These are phyloP conservation scores for Aphanomyces astaci DNA, from an alignment of 352 stramenopile species.

Conservation along the genomic window DNA sequence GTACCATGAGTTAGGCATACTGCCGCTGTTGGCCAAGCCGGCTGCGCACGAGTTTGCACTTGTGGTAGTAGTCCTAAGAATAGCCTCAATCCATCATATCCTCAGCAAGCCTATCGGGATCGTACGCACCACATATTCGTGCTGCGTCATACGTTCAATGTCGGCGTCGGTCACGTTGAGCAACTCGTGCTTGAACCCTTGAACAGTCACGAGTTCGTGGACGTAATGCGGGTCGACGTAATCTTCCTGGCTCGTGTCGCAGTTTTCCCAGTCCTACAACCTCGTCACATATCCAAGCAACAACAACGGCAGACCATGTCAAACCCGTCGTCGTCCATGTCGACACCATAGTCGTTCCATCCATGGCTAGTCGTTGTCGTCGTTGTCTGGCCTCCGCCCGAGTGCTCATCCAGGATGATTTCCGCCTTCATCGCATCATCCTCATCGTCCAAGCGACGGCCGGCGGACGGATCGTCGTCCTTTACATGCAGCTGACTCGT, in stretches of 20 bases:
- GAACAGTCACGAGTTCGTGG: slow-evolving; percentile 50
- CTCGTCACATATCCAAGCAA: slow-evolving; percentile 70
- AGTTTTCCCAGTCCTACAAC: slow-evolving; percentile 79
- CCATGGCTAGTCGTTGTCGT: no score
- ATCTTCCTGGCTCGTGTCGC: slow-evolving; percentile 45
- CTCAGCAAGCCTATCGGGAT: neutral
- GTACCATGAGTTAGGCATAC: no score
- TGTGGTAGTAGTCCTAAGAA: slow-evolving; percentile 1
- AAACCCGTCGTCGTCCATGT: slow-evolving; percentile 64
- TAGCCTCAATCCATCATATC: neutral
- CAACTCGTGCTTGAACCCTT: slow-evolving; percentile 51
- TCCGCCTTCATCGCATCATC: slow-evolving; percentile 45
- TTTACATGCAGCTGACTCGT: slow-evolving; percentile 24
- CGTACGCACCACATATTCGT: slow-evolving; percentile 74
- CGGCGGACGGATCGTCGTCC: slow-evolving; percentile 38
- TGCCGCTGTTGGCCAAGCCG: neutral
- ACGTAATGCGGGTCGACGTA: slow-evolving; percentile 27
- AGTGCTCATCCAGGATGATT: slow-evolving; percentile 57
- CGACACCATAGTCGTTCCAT: slow-evolving; percentile 13
- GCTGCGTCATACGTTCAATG: slow-evolving; percentile 70
- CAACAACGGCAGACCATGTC: slow-evolving; percentile 74
- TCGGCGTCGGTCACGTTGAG: slow-evolving; percentile 70
- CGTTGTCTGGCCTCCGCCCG: neutral
- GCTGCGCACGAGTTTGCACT: neutral
- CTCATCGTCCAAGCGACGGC: slow-evolving; percentile 34